Conservation (phyloP, 352 stramenopile species). For the Phytophthora pinifolia region DNA sequence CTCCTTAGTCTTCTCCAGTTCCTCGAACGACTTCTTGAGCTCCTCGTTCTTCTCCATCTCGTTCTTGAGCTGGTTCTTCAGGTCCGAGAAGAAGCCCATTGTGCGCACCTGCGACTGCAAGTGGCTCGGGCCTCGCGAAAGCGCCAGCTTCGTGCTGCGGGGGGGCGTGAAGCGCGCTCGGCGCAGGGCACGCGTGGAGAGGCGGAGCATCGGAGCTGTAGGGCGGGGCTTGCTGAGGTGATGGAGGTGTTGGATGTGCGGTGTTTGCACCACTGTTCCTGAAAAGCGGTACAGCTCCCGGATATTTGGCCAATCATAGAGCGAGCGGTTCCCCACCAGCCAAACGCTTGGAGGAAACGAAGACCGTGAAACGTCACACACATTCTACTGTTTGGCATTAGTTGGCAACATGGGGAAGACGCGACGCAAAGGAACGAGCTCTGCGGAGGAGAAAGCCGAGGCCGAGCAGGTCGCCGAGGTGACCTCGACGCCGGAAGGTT, state of each 20-base stretch:
- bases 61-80: constrained; percentile 81
- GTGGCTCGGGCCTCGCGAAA: not conserved
- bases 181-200: constrained; percentile 29
- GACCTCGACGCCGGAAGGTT: constrained; percentile 10
- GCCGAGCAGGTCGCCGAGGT: constrained; percentile 12
- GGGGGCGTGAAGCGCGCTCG: constrained; percentile 18
- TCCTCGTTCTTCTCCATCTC: constrained; percentile 84
- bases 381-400: constrained; percentile 23
- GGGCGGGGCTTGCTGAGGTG: not conserved
- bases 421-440: constrained; percentile 21
- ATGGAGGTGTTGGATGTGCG: constrained; percentile 23
- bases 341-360: constrained; percentile 27
- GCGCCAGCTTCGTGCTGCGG: constrained; percentile 10
- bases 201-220: constrained; percentile 32
- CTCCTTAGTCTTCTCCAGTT: constrained; percentile 73
- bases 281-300: constrained; percentile 18
- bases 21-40: constrained; percentile 77
- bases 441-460: constrained; percentile 24
- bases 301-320: constrained; percentile 29
- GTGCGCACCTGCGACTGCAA: constrained; percentile 38
- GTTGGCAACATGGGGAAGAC: constrained; percentile 42
- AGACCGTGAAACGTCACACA: constrained; percentile 43
- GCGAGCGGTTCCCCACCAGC: constrained; percentile 34
- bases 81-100: constrained; percentile 75
- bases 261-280: no score